Conservation (phyloP, 129 eudicot genomes). For the Kitagawia praeruptora region DNA sequence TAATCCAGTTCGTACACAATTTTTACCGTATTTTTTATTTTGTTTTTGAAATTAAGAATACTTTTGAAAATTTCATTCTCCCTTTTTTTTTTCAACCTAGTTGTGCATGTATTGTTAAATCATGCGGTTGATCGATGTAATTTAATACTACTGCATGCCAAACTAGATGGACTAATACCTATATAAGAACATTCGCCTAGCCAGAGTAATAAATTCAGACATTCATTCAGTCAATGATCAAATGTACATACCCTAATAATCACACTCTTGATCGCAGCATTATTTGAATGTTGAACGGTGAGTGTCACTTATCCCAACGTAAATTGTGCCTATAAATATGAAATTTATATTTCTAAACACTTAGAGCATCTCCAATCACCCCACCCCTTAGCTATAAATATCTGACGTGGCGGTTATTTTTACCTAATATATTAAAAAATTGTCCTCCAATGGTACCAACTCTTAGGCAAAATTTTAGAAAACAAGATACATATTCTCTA, state of each 20-base stretch:
- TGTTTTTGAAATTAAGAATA: no score
- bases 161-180: neutral
- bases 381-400: no score
- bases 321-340: neutral
- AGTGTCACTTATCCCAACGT: neutral
- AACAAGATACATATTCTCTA: no score
- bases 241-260: neutral
- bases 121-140: neutral
- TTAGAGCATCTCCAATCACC: no score
- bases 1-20: no score
- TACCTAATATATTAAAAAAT: no score
- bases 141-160: neutral
- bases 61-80: no score
- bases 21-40: no score
- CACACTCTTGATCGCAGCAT: neutral
- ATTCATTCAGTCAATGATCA: neutral
- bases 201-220: neutral
- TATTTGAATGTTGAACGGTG: neutral
- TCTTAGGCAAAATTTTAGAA: no score
- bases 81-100: neutral
- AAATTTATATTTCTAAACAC: no score
- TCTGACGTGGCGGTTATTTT: no score
- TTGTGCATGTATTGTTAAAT: slow-evolving; percentile 1
- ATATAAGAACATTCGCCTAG: neutral
- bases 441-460: no score